Evolutionary conservation across 495 filamentous ascomycete species (phyloP).

Genomic region (Stereocaulon alpinum): DNA sequence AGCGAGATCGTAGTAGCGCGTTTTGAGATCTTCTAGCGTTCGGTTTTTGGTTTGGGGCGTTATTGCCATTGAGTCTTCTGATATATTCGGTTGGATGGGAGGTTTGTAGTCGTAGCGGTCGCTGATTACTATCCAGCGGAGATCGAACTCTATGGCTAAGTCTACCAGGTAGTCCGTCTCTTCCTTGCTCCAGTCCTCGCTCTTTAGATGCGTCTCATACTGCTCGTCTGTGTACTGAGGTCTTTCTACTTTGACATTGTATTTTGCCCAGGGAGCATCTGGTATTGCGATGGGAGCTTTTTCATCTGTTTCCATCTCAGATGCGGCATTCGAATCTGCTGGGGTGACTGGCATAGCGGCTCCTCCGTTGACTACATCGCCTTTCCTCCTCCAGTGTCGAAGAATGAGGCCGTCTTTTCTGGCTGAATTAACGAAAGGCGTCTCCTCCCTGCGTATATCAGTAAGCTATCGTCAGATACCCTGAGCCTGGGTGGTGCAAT

Average conservation of each 20-base stretch:
- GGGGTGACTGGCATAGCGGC: slow-evolving; percentile 23
- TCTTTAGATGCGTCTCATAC: slow-evolving; percentile 65
- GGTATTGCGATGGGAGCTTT: slow-evolving; percentile 31
- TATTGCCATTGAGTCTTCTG: slow-evolving; percentile 32
- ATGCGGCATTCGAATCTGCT: slow-evolving; percentile 30
- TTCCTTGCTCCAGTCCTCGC: slow-evolving; percentile 71
- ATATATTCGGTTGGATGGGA: slow-evolving; percentile 25
- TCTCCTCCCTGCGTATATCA: slow-evolving; percentile 34
- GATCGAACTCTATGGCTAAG: slow-evolving; percentile 61
- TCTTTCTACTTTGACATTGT: slow-evolving; percentile 63
- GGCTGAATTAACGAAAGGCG: slow-evolving; percentile 49
- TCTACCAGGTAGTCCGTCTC: slow-evolving; percentile 87
- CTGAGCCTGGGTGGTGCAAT: slow-evolving; percentile 26
- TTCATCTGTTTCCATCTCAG: slow-evolving; percentile 36
- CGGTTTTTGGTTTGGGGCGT: slow-evolving; percentile 39
- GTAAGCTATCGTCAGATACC: slow-evolving; percentile 4
- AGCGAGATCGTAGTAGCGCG: slow-evolving; percentile 77
- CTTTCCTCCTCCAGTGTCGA: slow-evolving; percentile 44
- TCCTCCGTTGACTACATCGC: slow-evolving; percentile 13
- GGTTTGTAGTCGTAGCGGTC: slow-evolving; percentile 81
- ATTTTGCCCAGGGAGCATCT: slow-evolving; percentile 60
- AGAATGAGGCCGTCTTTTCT: slow-evolving; percentile 46
- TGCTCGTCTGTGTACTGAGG: slow-evolving; percentile 78
- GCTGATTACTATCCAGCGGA: slow-evolving; percentile 84
- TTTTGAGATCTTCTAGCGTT: slow-evolving; percentile 82